Evolutionary conservation across 78 protist species (phyloP).

Genomic region (Planoprotostelium fungivorum): DNA sequence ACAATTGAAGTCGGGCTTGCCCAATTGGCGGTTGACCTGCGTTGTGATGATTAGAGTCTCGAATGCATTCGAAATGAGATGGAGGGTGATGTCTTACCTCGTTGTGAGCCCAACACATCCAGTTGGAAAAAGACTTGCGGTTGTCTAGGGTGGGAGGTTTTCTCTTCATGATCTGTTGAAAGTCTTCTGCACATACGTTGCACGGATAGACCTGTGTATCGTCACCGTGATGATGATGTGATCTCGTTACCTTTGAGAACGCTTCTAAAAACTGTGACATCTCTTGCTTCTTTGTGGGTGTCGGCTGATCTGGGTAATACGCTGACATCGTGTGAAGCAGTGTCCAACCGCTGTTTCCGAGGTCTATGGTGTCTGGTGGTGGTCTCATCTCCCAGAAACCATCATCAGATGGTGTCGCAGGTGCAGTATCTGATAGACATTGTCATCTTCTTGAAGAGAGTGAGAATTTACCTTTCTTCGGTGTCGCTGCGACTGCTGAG

Average conservation of each 20-base stretch:
- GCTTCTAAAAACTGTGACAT: slow-evolving; percentile 16
- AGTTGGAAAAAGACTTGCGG: slow-evolving; percentile 23
- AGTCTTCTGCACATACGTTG: slow-evolving; percentile 54
- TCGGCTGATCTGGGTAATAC: slow-evolving; percentile 43
- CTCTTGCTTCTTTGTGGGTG: slow-evolving; percentile 17
- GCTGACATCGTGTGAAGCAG: slow-evolving; percentile 54
- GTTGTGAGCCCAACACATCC: slow-evolving; percentile 60
- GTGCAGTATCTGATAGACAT: not conserved
- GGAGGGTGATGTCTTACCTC: not conserved
- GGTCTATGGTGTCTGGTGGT: slow-evolving; percentile 35
- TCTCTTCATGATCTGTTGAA: slow-evolving; percentile 18
- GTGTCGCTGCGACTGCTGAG: not conserved
- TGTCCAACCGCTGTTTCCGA: slow-evolving; percentile 60
- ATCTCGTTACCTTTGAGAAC: slow-evolving; percentile 54
- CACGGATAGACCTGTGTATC: too few species aligned
- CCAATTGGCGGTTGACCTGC: slow-evolving; percentile 24
- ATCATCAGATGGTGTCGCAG: not conserved
- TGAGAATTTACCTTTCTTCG: not conserved
- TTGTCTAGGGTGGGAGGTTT: slow-evolving; percentile 29
- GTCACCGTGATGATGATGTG: too few species aligned
- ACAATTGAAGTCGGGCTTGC: slow-evolving; percentile 53
- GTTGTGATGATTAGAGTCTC: not conserved
- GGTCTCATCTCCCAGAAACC: slow-evolving; percentile 28
- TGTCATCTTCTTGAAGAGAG: not conserved
- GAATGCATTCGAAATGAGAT: not conserved